Conservation (phyloP, 768 basidiomycete genomes). For the Kwoniella mangroviensis region DNA sequence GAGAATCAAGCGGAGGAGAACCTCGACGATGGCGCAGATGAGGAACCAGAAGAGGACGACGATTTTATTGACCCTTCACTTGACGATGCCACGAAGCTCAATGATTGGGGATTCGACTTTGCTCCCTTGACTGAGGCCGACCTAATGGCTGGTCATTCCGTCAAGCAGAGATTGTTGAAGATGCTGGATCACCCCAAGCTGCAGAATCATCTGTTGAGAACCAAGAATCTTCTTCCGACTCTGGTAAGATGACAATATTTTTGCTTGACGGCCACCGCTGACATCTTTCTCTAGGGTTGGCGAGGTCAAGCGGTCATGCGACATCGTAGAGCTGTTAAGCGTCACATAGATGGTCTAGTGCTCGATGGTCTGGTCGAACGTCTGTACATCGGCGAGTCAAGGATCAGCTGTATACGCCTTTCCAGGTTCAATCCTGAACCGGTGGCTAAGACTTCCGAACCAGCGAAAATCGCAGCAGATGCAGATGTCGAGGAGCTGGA, state of each 20-base stretch:
- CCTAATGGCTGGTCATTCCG: slow-evolving; percentile 39
- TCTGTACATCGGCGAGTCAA: slow-evolving; percentile 33
- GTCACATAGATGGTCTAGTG: slow-evolving; percentile 35
- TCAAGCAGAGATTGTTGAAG: slow-evolving; percentile 41
- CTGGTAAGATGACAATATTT: slow-evolving; percentile 30
- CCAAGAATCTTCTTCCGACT: slow-evolving; percentile 29
- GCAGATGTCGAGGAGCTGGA: slow-evolving; percentile 7
- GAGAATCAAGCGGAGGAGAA: not conserved
- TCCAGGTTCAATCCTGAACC: slow-evolving; percentile 45
- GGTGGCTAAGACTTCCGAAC: not conserved
- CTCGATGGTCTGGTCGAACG: slow-evolving; percentile 39
- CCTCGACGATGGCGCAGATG: slow-evolving; percentile 4
- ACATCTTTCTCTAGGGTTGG: slow-evolving; percentile 36
- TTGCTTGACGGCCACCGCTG: not conserved
- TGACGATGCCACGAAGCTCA: not conserved
- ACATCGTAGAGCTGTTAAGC: slow-evolving; percentile 35
- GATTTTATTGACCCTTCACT: slow-evolving; percentile 2
- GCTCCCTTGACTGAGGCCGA: slow-evolving; percentile 37
- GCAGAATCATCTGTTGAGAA: slow-evolving; percentile 43
- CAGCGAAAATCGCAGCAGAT: not conserved
- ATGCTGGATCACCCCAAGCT: slow-evolving; percentile 45
- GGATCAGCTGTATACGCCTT: slow-evolving; percentile 38
- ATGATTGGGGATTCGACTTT: slow-evolving; percentile 32
- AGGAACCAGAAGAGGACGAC: slow-evolving; percentile 16
- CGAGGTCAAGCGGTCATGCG: slow-evolving; percentile 14